Conservation (phyloP, 192 early-diverging fungal species). For the Rhizoclosmatium globosum region DNA sequence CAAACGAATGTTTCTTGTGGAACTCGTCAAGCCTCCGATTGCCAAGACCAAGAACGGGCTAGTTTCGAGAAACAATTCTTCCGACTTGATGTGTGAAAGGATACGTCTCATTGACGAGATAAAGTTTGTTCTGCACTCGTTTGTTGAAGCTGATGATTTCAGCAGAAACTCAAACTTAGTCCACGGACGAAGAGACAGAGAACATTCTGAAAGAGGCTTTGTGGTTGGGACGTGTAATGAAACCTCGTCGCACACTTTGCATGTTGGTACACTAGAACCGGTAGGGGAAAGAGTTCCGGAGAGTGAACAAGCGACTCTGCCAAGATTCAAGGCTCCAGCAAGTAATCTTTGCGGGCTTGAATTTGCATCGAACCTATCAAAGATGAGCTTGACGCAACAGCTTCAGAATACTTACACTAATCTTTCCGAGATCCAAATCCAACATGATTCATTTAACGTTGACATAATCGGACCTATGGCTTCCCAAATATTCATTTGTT, state of each 20-base stretch:
- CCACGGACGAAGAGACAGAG: slow-evolving; percentile 24
- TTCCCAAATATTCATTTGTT: not conserved
- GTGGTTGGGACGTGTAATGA: not conserved
- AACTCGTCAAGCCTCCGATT: slow-evolving; percentile 18
- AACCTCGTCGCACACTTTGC: too few species aligned
- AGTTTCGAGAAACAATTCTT: slow-evolving; percentile 12
- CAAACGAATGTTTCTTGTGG: not conserved
- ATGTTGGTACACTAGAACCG: not conserved
- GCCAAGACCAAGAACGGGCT: not conserved
- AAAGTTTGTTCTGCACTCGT: not conserved
- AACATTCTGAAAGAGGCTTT: not conserved
- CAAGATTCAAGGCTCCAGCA: not conserved
- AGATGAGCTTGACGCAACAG: not conserved
- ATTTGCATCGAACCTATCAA: not conserved
- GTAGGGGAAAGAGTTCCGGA: not conserved
- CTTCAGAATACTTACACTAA: slow-evolving; percentile 2
- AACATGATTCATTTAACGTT: not conserved
- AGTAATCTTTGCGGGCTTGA: not conserved
- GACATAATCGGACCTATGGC: not conserved
- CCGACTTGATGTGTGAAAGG: not conserved
- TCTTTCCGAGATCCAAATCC: slow-evolving; percentile 19
- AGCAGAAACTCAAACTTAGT: slow-evolving; percentile 24
- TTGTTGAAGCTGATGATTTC: not conserved
- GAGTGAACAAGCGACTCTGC: slow-evolving; percentile 12
- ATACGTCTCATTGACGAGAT: not conserved